Evolutionary conservation across 176 grass and related monocot species (phyloP).

Genomic region (Ananas comosus): DNA sequence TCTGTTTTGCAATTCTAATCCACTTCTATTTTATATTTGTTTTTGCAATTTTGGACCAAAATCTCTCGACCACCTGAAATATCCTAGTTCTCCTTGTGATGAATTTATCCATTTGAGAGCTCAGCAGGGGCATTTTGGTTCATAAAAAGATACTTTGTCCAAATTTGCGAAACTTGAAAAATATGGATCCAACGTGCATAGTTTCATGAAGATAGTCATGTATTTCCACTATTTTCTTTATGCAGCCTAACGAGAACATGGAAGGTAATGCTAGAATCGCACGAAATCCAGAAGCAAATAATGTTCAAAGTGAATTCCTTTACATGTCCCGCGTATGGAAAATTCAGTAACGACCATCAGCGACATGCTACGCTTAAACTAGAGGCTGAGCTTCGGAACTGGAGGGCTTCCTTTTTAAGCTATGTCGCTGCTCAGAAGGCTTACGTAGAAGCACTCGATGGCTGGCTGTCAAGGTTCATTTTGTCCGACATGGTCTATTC

Average conservation of each 20-base stretch:
- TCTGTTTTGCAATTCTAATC: too few species aligned
- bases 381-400: slow-evolving; percentile 77
- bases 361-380: slow-evolving; percentile 75
- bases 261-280: slow-evolving; percentile 88
- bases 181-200: neutral
- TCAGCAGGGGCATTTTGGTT: too few species aligned
- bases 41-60: too few species aligned
- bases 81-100: too few species aligned
- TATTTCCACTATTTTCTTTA: neutral
- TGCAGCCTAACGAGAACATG: slow-evolving; percentile 61
- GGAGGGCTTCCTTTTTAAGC: slow-evolving; percentile 66
- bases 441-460: slow-evolving; percentile 74
- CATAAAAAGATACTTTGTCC: too few species aligned
- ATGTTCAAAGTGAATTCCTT: slow-evolving; percentile 94
- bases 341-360: slow-evolving; percentile 79
- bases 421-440: slow-evolving; percentile 64
- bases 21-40: neutral
- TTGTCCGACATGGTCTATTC: slow-evolving; percentile 54
- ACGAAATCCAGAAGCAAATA: slow-evolving; percentile 92
- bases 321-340: slow-evolving; percentile 87
- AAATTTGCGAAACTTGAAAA: neutral
- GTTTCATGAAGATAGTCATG: neutral
- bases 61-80: too few species aligned
- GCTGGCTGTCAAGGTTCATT: slow-evolving; percentile 87
- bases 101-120: too few species aligned